phyloP scores from a whole-genome alignment of 331 rosid species.

The Spiraea crenata region DNA sequence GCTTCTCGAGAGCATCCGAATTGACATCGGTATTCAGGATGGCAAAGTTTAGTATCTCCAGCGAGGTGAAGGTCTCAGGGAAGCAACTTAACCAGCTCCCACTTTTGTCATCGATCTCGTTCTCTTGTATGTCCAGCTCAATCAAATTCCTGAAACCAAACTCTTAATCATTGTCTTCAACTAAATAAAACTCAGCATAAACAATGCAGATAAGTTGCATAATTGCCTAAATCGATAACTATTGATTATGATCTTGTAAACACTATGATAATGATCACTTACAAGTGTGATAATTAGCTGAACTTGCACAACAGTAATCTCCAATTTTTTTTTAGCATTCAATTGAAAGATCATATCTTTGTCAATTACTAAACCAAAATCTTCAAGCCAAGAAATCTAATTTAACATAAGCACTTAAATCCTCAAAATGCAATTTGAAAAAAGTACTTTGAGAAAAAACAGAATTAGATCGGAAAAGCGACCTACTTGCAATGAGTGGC shows the following conservation, averaged over 20 bases:
- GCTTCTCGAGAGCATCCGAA: slow-evolving; percentile 73
- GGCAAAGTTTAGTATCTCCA: slow-evolving; percentile 75
- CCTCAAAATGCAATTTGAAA: background rate
- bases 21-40: slow-evolving; percentile 53
- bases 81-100: slow-evolving; percentile 82
- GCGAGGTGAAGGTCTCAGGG: slow-evolving; percentile 68
- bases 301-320: too few species aligned
- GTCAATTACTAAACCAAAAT: too few species aligned
- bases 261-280: too few species aligned
- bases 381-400: too few species aligned
- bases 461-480: background rate
- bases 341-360: too few species aligned
- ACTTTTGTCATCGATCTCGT: slow-evolving; percentile 57
- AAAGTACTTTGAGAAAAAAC: background rate
- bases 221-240: too few species aligned
- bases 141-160: slow-evolving; percentile 61
- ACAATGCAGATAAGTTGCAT: background rate
- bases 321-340: too few species aligned
- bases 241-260: too few species aligned
- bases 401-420: background rate
- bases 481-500: slow-evolving; percentile 84
- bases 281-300: too few species aligned
- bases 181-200: background rate
- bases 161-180: background rate
- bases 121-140: slow-evolving; percentile 79